Evolutionary conservation across 1,284 basidiomycete genomes (phyloP).

Genomic region (Leccinum subfulvum): DNA sequence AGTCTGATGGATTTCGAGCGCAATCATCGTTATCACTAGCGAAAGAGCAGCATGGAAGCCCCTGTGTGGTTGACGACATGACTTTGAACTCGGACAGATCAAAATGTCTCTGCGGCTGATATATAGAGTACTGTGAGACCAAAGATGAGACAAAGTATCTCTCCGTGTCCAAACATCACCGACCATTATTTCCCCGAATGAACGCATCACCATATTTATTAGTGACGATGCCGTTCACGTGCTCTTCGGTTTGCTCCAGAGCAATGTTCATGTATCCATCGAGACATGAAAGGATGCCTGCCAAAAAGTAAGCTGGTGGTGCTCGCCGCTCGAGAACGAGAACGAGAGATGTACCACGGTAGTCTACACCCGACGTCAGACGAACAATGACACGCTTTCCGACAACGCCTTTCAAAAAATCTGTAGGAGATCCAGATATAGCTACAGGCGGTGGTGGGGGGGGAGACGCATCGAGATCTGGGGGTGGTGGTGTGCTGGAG

Average conservation of each 20-base stretch:
- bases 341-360: constrained; percentile 66
- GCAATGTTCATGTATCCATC: constrained; percentile 99
- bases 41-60: not conserved
- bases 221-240: constrained; percentile 83
- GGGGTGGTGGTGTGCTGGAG: constrained; percentile 28
- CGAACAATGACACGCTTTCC: constrained; percentile 94
- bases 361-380: constrained; percentile 95
- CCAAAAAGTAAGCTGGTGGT: constrained; percentile 2
- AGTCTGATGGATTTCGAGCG: not conserved
- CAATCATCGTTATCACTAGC: not conserved
- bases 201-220: constrained; percentile 94
- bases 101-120: constrained; percentile 43
- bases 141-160: constrained; percentile 1
- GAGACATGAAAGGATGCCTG: constrained; percentile 92
- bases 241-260: constrained; percentile 94
- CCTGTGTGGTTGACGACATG: constrained; percentile 1
- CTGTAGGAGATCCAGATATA: constrained; percentile 75
- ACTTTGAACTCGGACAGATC: constrained; percentile 2
- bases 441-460: constrained; percentile 49
- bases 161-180: constrained; percentile 28
- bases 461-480: constrained; percentile 35
- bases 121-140: constrained; percentile 41
- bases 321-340: not conserved
- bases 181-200: constrained; percentile 96
- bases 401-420: constrained; percentile 91